Conservation (phyloP, 2,329 filamentous ascomycete genomes). For the Aaosphaeria pasadenensis region DNA sequence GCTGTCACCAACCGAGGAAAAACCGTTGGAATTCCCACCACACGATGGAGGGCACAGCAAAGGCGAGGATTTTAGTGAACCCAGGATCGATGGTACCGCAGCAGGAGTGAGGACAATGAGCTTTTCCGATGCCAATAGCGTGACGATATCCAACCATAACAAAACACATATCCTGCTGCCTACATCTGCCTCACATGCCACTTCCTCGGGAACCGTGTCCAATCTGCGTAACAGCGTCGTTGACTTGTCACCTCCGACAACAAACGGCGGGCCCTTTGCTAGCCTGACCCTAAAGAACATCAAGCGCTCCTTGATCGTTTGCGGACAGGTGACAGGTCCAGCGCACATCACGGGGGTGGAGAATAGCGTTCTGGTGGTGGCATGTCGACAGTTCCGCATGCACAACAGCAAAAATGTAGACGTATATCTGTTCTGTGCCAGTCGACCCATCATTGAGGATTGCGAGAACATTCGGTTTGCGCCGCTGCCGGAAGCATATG, state of each 20-base stretch:
- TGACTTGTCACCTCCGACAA: conserved; percentile 69
- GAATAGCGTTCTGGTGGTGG: conserved; percentile 70
- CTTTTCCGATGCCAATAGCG: conserved; percentile 54
- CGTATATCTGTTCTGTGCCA: conserved; percentile 77
- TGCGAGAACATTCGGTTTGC: conserved; percentile 78
- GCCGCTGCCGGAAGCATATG: conserved; percentile 66
- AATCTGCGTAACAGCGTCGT: conserved; percentile 70
- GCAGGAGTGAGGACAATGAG: conserved; percentile 45
- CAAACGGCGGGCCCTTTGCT: conserved; percentile 56
- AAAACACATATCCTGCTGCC: conserved; percentile 76
- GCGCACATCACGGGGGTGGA: conserved; percentile 76
- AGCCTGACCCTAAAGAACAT: conserved; percentile 69
- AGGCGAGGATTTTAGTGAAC: conserved; percentile 4
- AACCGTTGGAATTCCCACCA: conserved; percentile 14
- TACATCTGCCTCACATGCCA: conserved; percentile 65
- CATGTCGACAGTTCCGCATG: conserved; percentile 83
- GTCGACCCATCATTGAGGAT: conserved; percentile 91
- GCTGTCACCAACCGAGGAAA: conserved; percentile 31
- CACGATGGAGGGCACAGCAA: conserved; percentile 5
- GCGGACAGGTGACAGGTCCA: conserved; percentile 74
- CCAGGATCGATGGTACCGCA: conserved; percentile 2
- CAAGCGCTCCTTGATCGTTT: conserved; percentile 68
- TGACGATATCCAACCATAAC: conserved; percentile 65
- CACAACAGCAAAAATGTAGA: conserved; percentile 80
- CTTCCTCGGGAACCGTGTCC: conserved; percentile 70